Evolutionary conservation across 2,329 filamentous ascomycete species (phyloP), one percentile per base, ranked within the genome.

Genomic region (Neonectria magnoliae): DNA sequence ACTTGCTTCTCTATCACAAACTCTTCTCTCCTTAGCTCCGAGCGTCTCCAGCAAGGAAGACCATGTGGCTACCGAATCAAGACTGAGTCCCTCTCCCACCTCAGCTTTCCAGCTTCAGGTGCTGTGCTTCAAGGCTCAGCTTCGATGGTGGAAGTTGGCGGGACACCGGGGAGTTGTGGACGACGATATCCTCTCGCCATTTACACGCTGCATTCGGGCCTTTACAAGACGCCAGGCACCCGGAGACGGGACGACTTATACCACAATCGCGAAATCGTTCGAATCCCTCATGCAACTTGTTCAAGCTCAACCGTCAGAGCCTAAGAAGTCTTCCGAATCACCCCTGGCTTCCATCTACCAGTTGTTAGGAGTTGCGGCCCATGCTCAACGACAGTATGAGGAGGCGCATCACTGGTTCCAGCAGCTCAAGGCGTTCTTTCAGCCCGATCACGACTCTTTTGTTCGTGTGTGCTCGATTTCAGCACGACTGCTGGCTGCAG

Each of bases 31-130:
- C 0, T 78, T 94, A 1, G 87, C 89, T 29, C 91, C 92, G 1
- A 91, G 87, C 71, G 81, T 91, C n/a, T 88, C 90, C 2, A 81
- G 82, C 53, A 85, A 87, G 10, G 87, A 90, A 44, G 92, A 94
- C 71, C 77, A 77, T 4, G 68, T 82, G 1, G 88, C 88, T 0
- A 73, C 78, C 4, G 86, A 90, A 64, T 77, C 82, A 9, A 82
- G 84, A 27, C 76, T 88, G 8, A 87, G 84, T 64, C 83, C 89
- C 4, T 81, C 82, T 2, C 89, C 91, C 1, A 79, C 83, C 22
- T 77, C 81, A 2, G 86, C 87, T 1, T 84, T 94, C 54, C 84
- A 87, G 65, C 76, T 93, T 1, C 91, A 94, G 70, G 79, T 83
- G 1, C 76, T 92, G 1, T 91, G 88, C 10, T 83, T 94, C 42